Evolutionary conservation across 495 filamentous ascomycete genomes (phyloP).

Genomic region (Aspergillus asperescens): DNA sequence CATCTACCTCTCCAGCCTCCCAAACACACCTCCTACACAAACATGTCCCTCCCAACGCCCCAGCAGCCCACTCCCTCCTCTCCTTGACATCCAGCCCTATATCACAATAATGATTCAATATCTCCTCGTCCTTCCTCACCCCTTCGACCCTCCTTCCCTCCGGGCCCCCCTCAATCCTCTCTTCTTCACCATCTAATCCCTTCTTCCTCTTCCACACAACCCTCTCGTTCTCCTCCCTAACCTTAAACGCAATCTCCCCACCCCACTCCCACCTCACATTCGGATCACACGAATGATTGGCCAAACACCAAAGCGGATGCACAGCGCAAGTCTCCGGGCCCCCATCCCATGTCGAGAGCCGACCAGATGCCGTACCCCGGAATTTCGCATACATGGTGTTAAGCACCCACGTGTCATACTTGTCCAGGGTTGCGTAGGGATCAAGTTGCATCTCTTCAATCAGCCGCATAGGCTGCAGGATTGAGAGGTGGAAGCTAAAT

Average conservation of each 20-base stretch:
- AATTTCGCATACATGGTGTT: conserved; percentile 94
- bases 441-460: conserved; percentile 89
- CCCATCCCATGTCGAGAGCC: conserved; percentile 65
- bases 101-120: conserved; percentile 93
- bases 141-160: conserved; percentile 11
- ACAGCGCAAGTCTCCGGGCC: conserved; percentile 76
- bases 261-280: conserved; percentile 95
- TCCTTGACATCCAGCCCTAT: conserved; percentile 68
- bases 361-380: conserved; percentile 81
- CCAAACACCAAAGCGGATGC: conserved; percentile 70
- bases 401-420: conserved; percentile 85
- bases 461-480: conserved; percentile 75
- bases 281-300: conserved; percentile 92
- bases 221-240: conserved; percentile 36
- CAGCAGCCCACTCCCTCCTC: conserved; percentile 81
- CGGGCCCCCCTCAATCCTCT: no score
- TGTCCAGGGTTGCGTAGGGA: conserved; percentile 59
- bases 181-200: no score
- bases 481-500: conserved; percentile 82
- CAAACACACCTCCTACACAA: conserved; percentile 73
- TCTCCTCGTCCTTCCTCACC: conserved; percentile 71
- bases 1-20: conserved; percentile 43
- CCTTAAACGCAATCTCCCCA: conserved; percentile 68
- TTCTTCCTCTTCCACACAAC: conserved; percentile 40
- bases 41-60: conserved; percentile 79